Evolutionary conservation across 1,284 basidiomycete genomes (phyloP), one percentile per base, ranked within the genome.

Genomic region (Naganishia albida): DNA sequence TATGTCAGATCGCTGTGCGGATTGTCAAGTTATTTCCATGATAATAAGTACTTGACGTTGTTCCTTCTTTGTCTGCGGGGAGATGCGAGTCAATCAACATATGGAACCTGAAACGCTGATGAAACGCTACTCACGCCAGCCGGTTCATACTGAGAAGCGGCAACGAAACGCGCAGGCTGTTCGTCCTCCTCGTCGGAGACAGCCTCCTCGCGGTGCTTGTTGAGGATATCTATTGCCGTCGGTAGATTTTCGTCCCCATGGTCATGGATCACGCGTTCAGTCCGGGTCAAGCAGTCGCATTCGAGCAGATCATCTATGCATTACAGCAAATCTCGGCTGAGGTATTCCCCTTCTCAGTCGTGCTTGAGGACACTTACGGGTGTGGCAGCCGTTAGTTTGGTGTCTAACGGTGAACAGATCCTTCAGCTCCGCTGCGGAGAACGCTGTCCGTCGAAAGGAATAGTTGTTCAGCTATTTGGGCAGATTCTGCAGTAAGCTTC

Each of bases 361-460:
- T 34, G 20, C 13, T 51, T 6, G 1, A 8, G 26, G 13, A 16
- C 1, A 74, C 72, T 78, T 73, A 75, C 83, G 96, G 1, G 95
- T 98, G 66, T 94, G 89, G 79, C 93, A 97, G 2, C 83, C 76
- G 63, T 78, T 79, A 0, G 93, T 95, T 60, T 87, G 81, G 0
- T 84, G 80, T 76, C 95, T 87, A 43, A 97, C 81, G 8, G 87
- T 88, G 79, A 99, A 99, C 70, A 99, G 91, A 74, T 94, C 92
- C 53, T 87, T 86, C 28, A 96, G 84, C 88, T 97, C 93, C 78
- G 90, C 90, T n/a, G 83, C 81, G 0, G 88, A 89, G 81, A 96
- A 96, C 0, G 91, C 90, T 76, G 23, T 3, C n/a, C 18, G 54
- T 15, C 23, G 30, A 39, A 15, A 34, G 39, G 25, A 20, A 30